These are phyloP conservation scores for Kluyveromyces marxianus DNA, from an alignment of 1,139 yeast species.

Conservation along the genomic window DNA sequence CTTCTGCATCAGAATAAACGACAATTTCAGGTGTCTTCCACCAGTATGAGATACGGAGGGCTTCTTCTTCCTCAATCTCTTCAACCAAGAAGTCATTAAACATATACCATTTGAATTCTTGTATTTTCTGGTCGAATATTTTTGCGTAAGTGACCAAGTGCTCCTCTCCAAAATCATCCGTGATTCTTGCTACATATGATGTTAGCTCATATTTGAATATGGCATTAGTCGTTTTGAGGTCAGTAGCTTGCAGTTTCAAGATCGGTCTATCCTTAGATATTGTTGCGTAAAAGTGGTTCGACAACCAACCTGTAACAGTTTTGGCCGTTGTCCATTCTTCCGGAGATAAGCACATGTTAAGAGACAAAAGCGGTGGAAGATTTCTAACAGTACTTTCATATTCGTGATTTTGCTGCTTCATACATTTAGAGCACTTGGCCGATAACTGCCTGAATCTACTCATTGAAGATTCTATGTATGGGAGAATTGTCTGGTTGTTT, in stretches of 20 bases:
- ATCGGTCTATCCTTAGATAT: slow-evolving; percentile 34
- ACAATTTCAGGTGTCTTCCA: slow-evolving; percentile 85
- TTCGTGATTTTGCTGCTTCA: slow-evolving; percentile 46
- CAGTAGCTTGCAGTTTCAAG: slow-evolving; percentile 34
- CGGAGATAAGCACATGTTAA: slow-evolving; percentile 49
- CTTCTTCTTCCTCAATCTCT: slow-evolving; percentile 61
- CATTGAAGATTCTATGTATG: slow-evolving; percentile 54
- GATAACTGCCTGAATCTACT: slow-evolving; percentile 42
- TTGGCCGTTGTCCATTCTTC: slow-evolving; percentile 43
- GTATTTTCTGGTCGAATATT: slow-evolving; percentile 32
- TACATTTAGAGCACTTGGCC: slow-evolving; percentile 46
- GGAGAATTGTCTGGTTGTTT: slow-evolving; percentile 35
- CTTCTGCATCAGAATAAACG: slow-evolving; percentile 49
- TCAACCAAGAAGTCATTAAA: slow-evolving; percentile 92
- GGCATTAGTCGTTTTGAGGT: slow-evolving; percentile 29
- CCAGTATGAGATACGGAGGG: slow-evolving; percentile 53
- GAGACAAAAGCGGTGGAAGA: slow-evolving; percentile 60
- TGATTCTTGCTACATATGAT: slow-evolving; percentile 65
- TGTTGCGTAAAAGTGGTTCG: slow-evolving; percentile 49
- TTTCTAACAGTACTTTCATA: slow-evolving; percentile 41
- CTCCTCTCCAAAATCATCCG: slow-evolving; percentile 47
- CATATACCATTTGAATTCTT: slow-evolving; percentile 55
- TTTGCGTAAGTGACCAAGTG: slow-evolving; percentile 54
- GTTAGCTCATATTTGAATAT: slow-evolving; percentile 46
- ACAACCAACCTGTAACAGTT: slow-evolving; percentile 48